Evolutionary conservation across 352 stramenopile species (phyloP), one percentile per base, ranked within the genome.

Genomic region (Thalassiosira mediterranea): DNA sequence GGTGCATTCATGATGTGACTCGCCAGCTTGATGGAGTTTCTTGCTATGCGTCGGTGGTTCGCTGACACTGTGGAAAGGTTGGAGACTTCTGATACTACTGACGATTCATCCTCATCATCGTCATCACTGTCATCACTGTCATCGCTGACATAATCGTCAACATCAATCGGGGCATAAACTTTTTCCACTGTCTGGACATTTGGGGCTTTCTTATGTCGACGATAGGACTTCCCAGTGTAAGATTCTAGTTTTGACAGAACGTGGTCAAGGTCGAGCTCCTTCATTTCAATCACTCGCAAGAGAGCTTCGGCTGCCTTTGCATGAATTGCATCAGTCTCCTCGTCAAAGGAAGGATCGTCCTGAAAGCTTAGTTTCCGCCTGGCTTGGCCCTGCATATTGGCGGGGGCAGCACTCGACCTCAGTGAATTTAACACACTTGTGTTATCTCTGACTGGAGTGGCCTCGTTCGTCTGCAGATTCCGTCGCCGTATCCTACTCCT

Each of bases 11-110:
- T 63, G 11, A 72, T 57, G 28, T 64, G 63, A 26, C 11, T 40
- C 10, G 54, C 66, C 4, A 68, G 21, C 17, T 76, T 76, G 42
- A 38, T 15, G 5, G 66, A 23, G 51, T 76, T 76, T 3, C 32
- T n/a, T 0, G 46, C 23, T 3, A 62, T 23, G 4, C 15, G 29
- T 7, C 44, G 54, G 44, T 54, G 42, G 32, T 76, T 51, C 13
- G 54, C 32, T 7, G 21, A 57, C 11, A 34, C 37, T 13, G 56
- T 67, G 28, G 56, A 76, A 11, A 65, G 23, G 26, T 76, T 56
- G 42, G 54, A 67, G 5, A 52, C 17, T 51, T 66, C 21, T 1
- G 19, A 44, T 5, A 40, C 2, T 4, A n/a, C 38, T 17, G 28
- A 56, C 2, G 32, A 46, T n/a, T 25, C 53, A 31, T 49, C 53